These are phyloP conservation scores for Lactarius sanguifluus DNA, from an alignment of 768 basidiomycete genomes.

Conservation along the genomic window DNA sequence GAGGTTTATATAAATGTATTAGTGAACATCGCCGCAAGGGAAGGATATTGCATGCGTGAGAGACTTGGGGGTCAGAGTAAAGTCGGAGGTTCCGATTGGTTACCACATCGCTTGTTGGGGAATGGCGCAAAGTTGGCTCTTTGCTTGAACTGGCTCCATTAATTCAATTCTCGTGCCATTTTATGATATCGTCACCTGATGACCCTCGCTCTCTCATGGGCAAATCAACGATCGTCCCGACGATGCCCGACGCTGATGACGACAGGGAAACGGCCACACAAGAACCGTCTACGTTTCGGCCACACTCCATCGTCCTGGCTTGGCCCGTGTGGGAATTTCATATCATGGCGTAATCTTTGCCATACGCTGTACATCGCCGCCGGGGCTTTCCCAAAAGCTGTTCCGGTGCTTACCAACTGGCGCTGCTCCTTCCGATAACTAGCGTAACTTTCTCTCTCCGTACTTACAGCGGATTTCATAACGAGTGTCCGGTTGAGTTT, in stretches of 20 bases:
- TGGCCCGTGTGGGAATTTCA: background rate
- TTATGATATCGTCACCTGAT: slow-evolving; percentile 4
- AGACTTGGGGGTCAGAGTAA: slow-evolving; percentile 7
- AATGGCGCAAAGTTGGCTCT: background rate
- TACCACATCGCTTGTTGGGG: slow-evolving; percentile 17
- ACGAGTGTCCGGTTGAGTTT: too few species aligned
- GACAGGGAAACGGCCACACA: background rate
- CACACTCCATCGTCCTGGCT: background rate
- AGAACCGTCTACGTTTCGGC: background rate
- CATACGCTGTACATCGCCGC: background rate
- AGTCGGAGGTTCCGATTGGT: slow-evolving; percentile 23
- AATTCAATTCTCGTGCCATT: slow-evolving; percentile 10
- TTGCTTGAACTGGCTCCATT: background rate
- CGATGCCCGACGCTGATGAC: background rate
- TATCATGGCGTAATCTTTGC: background rate
- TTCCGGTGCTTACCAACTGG: background rate
- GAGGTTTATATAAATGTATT: slow-evolving; percentile 1
- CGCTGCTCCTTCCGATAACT: background rate
- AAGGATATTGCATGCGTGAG: slow-evolving; percentile 8
- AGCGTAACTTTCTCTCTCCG: too few species aligned
- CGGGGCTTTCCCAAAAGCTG: background rate
- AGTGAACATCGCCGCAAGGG: background rate
- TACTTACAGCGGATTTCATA: too few species aligned
- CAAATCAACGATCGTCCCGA: background rate
- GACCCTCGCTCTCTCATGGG: background rate